Evolutionary conservation across 2,329 filamentous ascomycete genomes (phyloP).

Genomic region (Botrytis hyacinthi): DNA sequence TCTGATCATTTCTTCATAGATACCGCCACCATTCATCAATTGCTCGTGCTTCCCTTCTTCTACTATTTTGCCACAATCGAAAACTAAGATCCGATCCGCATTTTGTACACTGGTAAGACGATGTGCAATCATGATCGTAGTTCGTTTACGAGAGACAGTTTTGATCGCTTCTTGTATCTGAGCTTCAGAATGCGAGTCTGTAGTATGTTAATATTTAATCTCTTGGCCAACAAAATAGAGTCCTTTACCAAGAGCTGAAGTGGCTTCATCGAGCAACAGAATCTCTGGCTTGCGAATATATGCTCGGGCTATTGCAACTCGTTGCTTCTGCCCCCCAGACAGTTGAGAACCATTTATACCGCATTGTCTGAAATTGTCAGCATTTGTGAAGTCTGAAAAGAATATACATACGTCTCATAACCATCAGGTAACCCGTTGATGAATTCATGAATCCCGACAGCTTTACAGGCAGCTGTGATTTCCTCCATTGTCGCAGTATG

Average conservation of each 20-base stretch:
- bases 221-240: not conserved
- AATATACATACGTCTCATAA: constrained; percentile 67
- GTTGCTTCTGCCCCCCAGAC: constrained; percentile 77
- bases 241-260: constrained; percentile 70
- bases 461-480: constrained; percentile 62
- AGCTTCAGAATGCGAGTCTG: constrained; percentile 52
- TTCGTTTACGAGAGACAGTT: constrained; percentile 50
- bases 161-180: constrained; percentile 66
- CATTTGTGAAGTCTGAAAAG: not conserved
- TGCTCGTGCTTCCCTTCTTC: constrained; percentile 55
- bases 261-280: constrained; percentile 78
- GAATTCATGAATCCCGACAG: constrained; percentile 69
- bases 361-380: constrained; percentile 42
- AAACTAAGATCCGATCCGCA: constrained; percentile 56
- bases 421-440: constrained; percentile 61
- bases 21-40: constrained; percentile 51
- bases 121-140: constrained; percentile 58
- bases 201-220: not conserved
- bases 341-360: constrained; percentile 72
- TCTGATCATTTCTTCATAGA: constrained; percentile 39
- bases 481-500: constrained; percentile 56
- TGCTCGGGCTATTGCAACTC: constrained; percentile 74
- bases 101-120: constrained; percentile 55
- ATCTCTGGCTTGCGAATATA: constrained; percentile 69
- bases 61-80: constrained; percentile 53